A percentile compares a stretch with the other conserved stretches of the same genome.
Conservation (phyloP, 495 filamentous ascomycete species). For the Pseudevernia furfuracea region DNA sequence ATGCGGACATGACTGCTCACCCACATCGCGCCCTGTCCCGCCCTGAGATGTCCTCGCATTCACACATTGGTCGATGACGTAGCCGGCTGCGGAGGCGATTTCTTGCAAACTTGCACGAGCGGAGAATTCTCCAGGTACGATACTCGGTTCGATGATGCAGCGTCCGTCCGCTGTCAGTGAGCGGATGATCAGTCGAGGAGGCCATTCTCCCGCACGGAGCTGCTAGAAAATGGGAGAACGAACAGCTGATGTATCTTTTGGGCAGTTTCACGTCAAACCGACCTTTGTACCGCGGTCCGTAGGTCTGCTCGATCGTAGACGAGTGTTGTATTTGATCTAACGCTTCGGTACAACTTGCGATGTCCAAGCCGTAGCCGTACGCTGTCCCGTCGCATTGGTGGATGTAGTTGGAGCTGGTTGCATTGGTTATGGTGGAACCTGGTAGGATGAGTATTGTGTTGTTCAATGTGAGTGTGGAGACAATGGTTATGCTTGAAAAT, state of each 20-base stretch:
- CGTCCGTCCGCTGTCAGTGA: neutral
- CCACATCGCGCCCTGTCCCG: neutral
- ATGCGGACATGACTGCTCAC: neutral
- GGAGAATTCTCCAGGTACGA: neutral
- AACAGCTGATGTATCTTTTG: conserved; percentile 6
- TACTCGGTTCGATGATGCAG: neutral
- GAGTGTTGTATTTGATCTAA: neutral
- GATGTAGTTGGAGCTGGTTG: neutral
- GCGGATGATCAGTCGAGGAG: neutral
- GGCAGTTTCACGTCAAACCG: neutral
- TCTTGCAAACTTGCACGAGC: conserved; percentile 2
- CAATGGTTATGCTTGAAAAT: neutral
- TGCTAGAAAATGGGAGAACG: neutral
- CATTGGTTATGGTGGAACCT: neutral
- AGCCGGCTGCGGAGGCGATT: neutral
- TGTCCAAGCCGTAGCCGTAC: neutral
- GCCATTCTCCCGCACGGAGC: neutral
- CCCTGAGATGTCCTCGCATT: neutral
- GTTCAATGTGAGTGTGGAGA: neutral
- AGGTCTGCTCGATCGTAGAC: neutral
- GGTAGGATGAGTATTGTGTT: neutral
- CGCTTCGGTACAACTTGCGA: neutral
- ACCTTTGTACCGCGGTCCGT: neutral
- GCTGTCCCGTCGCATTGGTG: neutral
- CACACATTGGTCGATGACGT: neutral